phyloP scores from a whole-genome alignment of 495 filamentous ascomycete genomes.

The Endocarpon pusillum region DNA sequence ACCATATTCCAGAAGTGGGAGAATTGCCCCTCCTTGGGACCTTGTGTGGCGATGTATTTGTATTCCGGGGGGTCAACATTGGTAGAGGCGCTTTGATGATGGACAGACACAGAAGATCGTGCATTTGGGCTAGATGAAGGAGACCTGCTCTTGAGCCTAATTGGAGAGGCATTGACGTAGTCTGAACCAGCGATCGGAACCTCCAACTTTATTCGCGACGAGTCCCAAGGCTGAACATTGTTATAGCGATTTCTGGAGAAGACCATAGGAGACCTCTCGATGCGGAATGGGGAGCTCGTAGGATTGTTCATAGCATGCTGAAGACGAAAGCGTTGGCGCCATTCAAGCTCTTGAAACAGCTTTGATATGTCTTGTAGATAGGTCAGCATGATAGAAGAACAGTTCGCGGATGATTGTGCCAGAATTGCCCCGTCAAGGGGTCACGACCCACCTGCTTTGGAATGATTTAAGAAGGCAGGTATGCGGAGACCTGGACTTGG shows the following conservation, averaged over 20 bases:
- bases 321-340: slow-evolving; percentile 25
- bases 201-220: slow-evolving; percentile 67
- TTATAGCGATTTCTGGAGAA: slow-evolving; percentile 56
- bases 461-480: neutral
- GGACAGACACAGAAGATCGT: neutral
- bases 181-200: slow-evolving; percentile 67
- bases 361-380: slow-evolving; percentile 32
- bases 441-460: too few species aligned
- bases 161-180: slow-evolving; percentile 95
- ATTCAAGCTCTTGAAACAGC: slow-evolving; percentile 32
- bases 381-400: too few species aligned
- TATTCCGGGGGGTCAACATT: slow-evolving; percentile 4
- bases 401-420: too few species aligned
- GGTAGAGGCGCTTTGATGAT: neutral
- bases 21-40: slow-evolving; percentile 54
- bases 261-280: slow-evolving; percentile 33
- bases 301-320: neutral
- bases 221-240: slow-evolving; percentile 74
- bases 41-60: slow-evolving; percentile 49
- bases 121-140: neutral
- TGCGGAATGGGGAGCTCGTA: slow-evolving; percentile 29
- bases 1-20: slow-evolving; percentile 94
- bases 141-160: slow-evolving; percentile 46
- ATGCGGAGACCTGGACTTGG: neutral
- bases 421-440: too few species aligned